Base-by-base conservation (phyloP, 2,329 filamentous ascomycete species). In the Bimuria novae-zelandiae region DNA sequence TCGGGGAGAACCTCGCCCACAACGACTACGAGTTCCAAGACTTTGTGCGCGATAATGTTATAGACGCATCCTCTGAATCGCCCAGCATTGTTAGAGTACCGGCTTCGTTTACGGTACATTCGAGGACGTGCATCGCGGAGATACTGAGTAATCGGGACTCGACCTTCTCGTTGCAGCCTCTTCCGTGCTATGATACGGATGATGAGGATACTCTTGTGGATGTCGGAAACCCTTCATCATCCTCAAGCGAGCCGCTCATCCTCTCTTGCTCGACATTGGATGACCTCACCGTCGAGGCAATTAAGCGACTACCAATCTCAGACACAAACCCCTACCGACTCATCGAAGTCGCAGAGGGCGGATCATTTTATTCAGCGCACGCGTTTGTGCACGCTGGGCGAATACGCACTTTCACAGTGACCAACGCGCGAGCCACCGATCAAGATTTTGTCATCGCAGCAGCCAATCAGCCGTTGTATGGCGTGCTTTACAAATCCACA, bases 171-270 rank as follows among this genome's bases (percentile, higher is more conserved):
- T 42, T 57, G 19, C 40, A 55, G 23, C 40, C 41, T 10, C 14
- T 43, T 7, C 23, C 52, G n/a, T 51, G 49, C 30, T 27, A 50
- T 29, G 37, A 50, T 5, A 37, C 33, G 10, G 36, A 57, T 16
- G 52, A 55, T 43, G 49, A 51, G 16, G 49, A 55, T 30, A 55
- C 55, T 7, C 42, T 55, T 3, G 52, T 57, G 2, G 52, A 51
- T 16, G 33, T 37, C 11, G 46, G 41, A 21, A 21, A 22, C 22
- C 10, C 42, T 16, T 22, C 45, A 4, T 7, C 36, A 27, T 27
- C 46, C 3, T 12, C 25, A 10, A 7, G 1, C 1, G 12, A 32
- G 2, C 16, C 40, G 3, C 36, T 53, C 10, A 19, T 53, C 7
- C 7, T 53, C 29, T 55, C 48, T 2, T 51, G 30, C 36, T 30